These are phyloP conservation scores for Daldinia grandis DNA, from an alignment of 495 filamentous ascomycete genomes.

Conservation along the genomic window DNA sequence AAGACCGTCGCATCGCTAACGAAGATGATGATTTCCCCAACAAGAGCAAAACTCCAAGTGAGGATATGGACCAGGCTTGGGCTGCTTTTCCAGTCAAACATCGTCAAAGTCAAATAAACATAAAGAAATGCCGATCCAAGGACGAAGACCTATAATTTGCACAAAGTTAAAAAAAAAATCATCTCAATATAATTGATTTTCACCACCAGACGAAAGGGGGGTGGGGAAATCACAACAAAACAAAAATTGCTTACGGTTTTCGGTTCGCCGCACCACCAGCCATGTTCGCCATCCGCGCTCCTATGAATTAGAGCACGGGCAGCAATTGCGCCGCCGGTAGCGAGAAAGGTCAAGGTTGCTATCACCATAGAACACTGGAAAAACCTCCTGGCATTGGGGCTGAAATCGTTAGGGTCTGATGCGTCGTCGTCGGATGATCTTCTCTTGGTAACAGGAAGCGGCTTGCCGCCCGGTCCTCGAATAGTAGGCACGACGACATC, in stretches of 20 bases:
- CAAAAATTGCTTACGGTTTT: conserved; percentile 71
- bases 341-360: conserved; percentile 75
- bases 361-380: conserved; percentile 78
- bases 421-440: conserved; percentile 50
- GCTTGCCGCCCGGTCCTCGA: conserved; percentile 80
- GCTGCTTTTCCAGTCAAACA: conserved; percentile 79
- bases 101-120: conserved; percentile 73
- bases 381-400: conserved; percentile 65
- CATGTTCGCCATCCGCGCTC: conserved; percentile 54
- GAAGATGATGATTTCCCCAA: conserved; percentile 74
- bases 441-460: conserved; percentile 69
- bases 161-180: conserved; percentile 14
- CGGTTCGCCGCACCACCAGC: conserved; percentile 92
- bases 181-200: neutral
- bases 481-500: conserved; percentile 49
- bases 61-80: conserved; percentile 76
- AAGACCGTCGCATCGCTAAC: conserved; percentile 69
- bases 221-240: neutral
- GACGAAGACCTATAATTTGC: conserved; percentile 72
- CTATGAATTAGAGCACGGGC: conserved; percentile 69
- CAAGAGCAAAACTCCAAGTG: conserved; percentile 73
- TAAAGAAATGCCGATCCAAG: conserved; percentile 70
- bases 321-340: conserved; percentile 76
- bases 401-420: conserved; percentile 57
- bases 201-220: no score